Evolutionary conservation across 2,329 filamentous ascomycete genomes (phyloP).

Genomic region (Penicillium sp.): DNA sequence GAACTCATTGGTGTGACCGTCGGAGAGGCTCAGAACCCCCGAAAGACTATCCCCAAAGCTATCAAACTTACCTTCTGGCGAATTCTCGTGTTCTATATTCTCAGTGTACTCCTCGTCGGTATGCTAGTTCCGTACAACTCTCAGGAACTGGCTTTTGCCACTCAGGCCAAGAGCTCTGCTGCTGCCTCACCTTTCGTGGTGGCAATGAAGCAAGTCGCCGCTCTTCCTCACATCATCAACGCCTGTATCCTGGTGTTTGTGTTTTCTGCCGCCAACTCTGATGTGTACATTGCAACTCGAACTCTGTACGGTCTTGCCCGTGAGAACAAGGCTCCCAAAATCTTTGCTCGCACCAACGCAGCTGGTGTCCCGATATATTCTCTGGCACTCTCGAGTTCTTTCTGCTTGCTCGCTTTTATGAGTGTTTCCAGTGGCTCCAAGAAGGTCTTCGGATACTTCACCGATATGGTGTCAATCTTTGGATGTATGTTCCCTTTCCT

Average conservation of each 20-base stretch:
- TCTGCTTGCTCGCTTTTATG: conserved; percentile 70
- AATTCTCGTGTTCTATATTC: conserved; percentile 54
- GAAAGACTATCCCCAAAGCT: conserved; percentile 53
- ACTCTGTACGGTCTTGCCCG: conserved; percentile 64
- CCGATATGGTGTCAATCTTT: no score
- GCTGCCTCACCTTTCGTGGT: conserved; percentile 59
- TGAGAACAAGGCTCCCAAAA: conserved; percentile 59
- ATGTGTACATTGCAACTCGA: conserved; percentile 63
- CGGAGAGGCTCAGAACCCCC: conserved; percentile 52
- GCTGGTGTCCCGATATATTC: conserved; percentile 69
- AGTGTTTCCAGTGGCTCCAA: conserved; percentile 53
- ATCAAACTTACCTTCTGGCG: conserved; percentile 54
- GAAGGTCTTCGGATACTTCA: no score
- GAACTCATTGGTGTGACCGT: conserved; percentile 50
- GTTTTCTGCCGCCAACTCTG: conserved; percentile 64
- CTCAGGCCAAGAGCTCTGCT: conserved; percentile 34
- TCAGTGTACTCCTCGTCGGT: conserved; percentile 53
- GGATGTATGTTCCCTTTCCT: no score
- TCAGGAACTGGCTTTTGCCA: conserved; percentile 49
- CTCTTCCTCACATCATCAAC: conserved; percentile 67
- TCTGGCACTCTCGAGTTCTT: conserved; percentile 61
- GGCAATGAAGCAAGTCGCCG: conserved; percentile 61
- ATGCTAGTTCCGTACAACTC: conserved; percentile 40
- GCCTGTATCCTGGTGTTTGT: conserved; percentile 66
- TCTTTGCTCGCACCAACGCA: conserved; percentile 45